These are phyloP conservation scores for Prunus campanulata DNA, from an alignment of 306 rosid genomes.

Conservation along the genomic window DNA sequence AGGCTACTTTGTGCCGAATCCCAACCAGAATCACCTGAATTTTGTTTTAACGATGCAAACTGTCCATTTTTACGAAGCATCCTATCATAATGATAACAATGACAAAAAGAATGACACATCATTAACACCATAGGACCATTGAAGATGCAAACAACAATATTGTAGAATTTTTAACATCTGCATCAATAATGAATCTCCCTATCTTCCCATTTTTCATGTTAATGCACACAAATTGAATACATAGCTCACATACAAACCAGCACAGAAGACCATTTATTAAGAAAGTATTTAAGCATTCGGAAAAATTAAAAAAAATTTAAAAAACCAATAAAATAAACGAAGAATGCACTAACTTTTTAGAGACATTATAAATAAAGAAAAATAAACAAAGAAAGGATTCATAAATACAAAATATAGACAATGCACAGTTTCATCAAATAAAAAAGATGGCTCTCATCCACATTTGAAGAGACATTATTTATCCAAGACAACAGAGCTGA, in stretches of 20 bases:
- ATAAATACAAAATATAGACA: no score
- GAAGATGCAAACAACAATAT: background rate
- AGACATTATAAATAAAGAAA: no score
- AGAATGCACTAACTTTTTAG: no score
- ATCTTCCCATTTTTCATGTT: background rate
- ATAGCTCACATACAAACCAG: background rate
- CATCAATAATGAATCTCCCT: background rate
- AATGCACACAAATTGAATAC: background rate
- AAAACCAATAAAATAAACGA: background rate
- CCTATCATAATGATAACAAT: constrained; percentile 41
- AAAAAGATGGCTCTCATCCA: no score
- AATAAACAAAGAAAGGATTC: no score
- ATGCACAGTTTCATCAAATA: no score
- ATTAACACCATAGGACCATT: background rate
- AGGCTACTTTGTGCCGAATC: constrained; percentile 45
- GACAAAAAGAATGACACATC: constrained; percentile 17
- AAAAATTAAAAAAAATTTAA: no score
- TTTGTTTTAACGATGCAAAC: constrained; percentile 74
- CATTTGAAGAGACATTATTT: no score
- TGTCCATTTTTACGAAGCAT: constrained; percentile 94
- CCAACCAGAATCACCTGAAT: constrained; percentile 64
- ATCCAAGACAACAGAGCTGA: background rate
- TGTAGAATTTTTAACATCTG: background rate
- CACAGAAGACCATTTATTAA: no score
- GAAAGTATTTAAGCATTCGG: no score